phyloP scores from a whole-genome alignment of 768 basidiomycete species.

The Pisolithus tinctorius region DNA sequence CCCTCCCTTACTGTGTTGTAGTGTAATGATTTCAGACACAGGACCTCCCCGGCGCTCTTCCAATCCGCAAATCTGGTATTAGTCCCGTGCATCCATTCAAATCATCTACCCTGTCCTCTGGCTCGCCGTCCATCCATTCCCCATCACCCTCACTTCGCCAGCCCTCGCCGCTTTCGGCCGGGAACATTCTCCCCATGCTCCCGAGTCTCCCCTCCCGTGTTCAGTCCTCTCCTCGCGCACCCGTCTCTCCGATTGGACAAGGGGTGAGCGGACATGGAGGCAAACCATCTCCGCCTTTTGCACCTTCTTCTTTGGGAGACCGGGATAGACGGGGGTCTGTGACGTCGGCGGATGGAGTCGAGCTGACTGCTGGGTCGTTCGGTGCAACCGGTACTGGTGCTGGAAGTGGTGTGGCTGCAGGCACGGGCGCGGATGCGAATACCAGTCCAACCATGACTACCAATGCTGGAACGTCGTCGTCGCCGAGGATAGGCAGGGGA shows the following conservation, averaged over 20 bases:
- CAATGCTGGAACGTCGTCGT: constrained; percentile 6
- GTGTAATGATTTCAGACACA: constrained; percentile 3
- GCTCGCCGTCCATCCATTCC: constrained; percentile 43
- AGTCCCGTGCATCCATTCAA: constrained; percentile 43
- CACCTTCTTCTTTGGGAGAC: constrained; percentile 37
- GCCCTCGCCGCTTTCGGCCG: constrained; percentile 36
- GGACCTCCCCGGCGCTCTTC: constrained; percentile 35
- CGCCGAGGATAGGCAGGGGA: constrained; percentile 34
- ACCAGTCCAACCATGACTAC: constrained; percentile 16
- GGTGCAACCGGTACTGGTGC: neutral
- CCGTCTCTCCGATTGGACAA: constrained; percentile 33
- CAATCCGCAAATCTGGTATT: constrained; percentile 39
- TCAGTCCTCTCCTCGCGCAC: constrained; percentile 34
- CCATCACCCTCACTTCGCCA: constrained; percentile 43
- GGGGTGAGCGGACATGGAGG: constrained; percentile 7
- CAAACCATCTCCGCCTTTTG: constrained; percentile 33
- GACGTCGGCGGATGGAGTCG: constrained; percentile 26
- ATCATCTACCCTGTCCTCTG: constrained; percentile 42
- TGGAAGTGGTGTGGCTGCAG: neutral
- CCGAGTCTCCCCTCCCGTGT: constrained; percentile 30
- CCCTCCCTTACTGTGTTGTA: constrained; percentile 4
- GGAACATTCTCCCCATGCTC: constrained; percentile 12
- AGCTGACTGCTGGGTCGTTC: neutral
- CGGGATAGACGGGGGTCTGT: constrained; percentile 26
- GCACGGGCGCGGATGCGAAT: neutral